These are phyloP conservation scores for Beauveria brongniartii DNA, from an alignment of 2,329 filamentous ascomycete genomes.

Conservation along the genomic window DNA sequence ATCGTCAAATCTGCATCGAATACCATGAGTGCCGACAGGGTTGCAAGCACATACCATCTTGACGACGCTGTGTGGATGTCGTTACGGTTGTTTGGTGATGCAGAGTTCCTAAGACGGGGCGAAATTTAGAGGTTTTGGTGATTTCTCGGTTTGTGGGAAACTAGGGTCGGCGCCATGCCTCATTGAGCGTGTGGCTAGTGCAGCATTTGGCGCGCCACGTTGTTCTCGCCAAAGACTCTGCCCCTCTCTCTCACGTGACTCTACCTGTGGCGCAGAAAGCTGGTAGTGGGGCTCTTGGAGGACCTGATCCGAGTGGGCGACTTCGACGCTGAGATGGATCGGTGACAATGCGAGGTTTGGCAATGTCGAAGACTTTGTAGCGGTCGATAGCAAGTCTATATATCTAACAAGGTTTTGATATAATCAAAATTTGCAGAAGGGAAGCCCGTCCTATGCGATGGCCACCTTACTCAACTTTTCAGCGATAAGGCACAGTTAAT, in stretches of 20 bases:
- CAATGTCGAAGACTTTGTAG: neutral
- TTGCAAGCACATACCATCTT: conserved; percentile 36
- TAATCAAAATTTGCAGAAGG: no score
- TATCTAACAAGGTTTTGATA: no score
- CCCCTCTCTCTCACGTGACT: conserved; percentile 8
- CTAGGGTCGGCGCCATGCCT: conserved; percentile 30
- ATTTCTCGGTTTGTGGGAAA: conserved; percentile 38
- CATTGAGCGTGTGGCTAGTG: conserved; percentile 23
- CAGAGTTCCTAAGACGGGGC: conserved; percentile 27
- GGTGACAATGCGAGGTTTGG: neutral
- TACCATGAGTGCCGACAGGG: neutral
- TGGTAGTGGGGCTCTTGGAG: neutral
- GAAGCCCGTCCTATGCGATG: no score
- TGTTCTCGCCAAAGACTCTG: conserved; percentile 1
- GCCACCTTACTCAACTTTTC: no score
- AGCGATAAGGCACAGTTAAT: no score
- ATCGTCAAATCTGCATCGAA: conserved; percentile 10
- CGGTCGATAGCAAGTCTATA: no score
- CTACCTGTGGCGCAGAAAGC: neutral
- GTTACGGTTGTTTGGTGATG: conserved; percentile 36
- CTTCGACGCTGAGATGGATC: neutral
- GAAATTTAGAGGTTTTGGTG: conserved; percentile 35
- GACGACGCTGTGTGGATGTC: conserved; percentile 37
- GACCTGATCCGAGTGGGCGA: neutral
- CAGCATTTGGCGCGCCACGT: neutral